phyloP scores from a whole-genome alignment of 495 filamentous ascomycete species.

The Penicillium turbatum region DNA sequence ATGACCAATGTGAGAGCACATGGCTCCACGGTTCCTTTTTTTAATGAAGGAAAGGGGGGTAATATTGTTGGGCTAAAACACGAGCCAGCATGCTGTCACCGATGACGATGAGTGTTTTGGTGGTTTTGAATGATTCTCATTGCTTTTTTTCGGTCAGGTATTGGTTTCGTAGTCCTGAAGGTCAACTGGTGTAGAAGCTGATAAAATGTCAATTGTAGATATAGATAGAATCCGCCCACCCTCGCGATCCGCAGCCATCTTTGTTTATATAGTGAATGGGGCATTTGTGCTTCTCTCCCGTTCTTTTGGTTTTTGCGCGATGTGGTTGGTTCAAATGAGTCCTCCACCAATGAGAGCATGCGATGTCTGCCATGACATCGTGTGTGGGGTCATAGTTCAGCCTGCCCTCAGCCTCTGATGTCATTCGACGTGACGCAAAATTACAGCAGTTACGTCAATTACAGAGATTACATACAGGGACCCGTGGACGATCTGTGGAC shows the following conservation, averaged over 20 bases:
- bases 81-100: slow-evolving; percentile 25
- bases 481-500: too few relatives aligned
- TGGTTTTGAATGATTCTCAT: not conserved
- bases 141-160: not conserved
- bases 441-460: not conserved
- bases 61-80: slow-evolving; percentile 13
- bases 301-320: slow-evolving; percentile 12
- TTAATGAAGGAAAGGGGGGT: not conserved
- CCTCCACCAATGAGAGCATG: slow-evolving; percentile 13
- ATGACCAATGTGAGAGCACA: not conserved
- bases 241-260: slow-evolving; percentile 3
- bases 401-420: slow-evolving; percentile 25
- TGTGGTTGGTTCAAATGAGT: slow-evolving; percentile 9
- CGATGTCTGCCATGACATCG: slow-evolving; percentile 22
- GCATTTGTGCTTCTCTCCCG: slow-evolving; percentile 8
- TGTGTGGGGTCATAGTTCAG: slow-evolving; percentile 7
- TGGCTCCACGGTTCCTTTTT: slow-evolving; percentile 2
- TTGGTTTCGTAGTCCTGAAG: not conserved
- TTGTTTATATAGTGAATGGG: slow-evolving; percentile 26
- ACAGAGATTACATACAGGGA: not conserved
- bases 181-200: not conserved
- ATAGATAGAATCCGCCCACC: not conserved
- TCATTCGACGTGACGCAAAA: slow-evolving; percentile 12
- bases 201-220: not conserved
- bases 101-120: slow-evolving; percentile 21